Evolutionary conservation across 202 grass and related monocot species (phyloP).

Genomic region (Musa balbisiana): DNA sequence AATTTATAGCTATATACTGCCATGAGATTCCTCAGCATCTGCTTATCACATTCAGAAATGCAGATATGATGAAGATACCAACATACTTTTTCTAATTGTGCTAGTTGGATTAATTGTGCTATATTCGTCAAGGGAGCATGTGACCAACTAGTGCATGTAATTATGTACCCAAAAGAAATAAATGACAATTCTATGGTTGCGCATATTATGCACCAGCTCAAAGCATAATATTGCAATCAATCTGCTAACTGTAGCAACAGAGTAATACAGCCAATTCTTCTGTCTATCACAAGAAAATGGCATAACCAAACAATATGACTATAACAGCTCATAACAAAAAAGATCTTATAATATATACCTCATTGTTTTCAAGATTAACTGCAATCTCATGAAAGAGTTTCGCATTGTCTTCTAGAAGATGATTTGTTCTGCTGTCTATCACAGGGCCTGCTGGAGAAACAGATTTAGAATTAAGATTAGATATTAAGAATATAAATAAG

Average conservation of each 20-base stretch:
- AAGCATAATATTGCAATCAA: background rate
- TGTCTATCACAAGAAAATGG: background rate
- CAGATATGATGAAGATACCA: too few species aligned
- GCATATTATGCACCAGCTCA: background rate
- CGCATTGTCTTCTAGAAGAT: constrained; percentile 58
- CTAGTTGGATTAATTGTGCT: too few species aligned
- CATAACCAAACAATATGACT: background rate
- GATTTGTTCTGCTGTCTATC: constrained; percentile 46
- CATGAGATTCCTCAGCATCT: too few species aligned
- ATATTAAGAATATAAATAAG: constrained; percentile 1
- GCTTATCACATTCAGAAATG: too few species aligned
- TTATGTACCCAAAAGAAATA: background rate
- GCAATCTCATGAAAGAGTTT: constrained; percentile 60
- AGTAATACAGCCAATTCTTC: background rate
- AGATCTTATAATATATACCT: constrained; percentile 41
- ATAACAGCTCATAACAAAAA: background rate
- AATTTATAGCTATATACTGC: too few species aligned
- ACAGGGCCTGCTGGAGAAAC: constrained; percentile 37
- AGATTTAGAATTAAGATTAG: background rate
- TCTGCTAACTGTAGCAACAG: background rate
- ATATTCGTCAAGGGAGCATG: background rate
- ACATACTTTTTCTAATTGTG: too few species aligned
- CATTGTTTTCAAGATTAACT: constrained; percentile 53
- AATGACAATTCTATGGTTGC: background rate
- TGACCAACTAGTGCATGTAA: background rate